Percentiles rank a stretch among this genome's conserved stretches.
Evolutionary conservation across 2,329 filamentous ascomycete species (phyloP).

Genomic region (Exutisphaerella laricina): DNA sequence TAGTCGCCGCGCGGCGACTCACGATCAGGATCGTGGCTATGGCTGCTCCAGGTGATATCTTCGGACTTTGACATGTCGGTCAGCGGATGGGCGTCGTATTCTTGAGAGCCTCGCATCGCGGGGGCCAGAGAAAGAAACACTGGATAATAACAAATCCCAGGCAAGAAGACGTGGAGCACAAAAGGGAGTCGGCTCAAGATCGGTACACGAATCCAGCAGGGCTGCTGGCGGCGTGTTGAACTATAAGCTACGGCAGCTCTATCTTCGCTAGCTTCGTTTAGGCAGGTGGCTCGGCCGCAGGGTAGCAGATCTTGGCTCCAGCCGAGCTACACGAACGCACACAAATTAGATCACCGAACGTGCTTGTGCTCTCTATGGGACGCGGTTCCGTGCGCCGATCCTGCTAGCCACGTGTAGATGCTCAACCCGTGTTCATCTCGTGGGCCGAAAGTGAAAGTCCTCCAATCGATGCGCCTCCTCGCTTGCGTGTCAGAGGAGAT

Average conservation of each 20-base stretch:
- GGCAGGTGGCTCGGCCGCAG: conserved; percentile 1
- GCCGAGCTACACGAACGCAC: no score
- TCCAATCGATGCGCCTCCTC: no score
- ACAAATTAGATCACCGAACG: no score
- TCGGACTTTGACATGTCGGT: conserved; percentile 8
- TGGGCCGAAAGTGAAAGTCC: neutral
- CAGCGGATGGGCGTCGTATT: conserved; percentile 1
- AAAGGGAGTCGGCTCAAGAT: no score
- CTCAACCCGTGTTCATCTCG: neutral
- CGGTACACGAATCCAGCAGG: no score
- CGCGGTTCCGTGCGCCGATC: neutral
- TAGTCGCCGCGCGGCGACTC: neutral
- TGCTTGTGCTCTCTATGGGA: no score
- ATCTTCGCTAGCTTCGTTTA: conserved; percentile 2
- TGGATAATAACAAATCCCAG: no score
- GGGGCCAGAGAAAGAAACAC: no score
- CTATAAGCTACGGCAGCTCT: no score
- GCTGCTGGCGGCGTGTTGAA: no score
- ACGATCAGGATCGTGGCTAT: conserved; percentile 1
- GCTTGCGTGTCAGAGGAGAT: neutral
- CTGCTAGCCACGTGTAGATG: conserved; percentile 1
- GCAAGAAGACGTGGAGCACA: no score
- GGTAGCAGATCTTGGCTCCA: neutral
- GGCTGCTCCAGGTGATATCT: neutral
- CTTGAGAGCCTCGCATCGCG: no score